Conservation (phyloP, 768 basidiomycete species). For the Exsudoporus frostii region DNA sequence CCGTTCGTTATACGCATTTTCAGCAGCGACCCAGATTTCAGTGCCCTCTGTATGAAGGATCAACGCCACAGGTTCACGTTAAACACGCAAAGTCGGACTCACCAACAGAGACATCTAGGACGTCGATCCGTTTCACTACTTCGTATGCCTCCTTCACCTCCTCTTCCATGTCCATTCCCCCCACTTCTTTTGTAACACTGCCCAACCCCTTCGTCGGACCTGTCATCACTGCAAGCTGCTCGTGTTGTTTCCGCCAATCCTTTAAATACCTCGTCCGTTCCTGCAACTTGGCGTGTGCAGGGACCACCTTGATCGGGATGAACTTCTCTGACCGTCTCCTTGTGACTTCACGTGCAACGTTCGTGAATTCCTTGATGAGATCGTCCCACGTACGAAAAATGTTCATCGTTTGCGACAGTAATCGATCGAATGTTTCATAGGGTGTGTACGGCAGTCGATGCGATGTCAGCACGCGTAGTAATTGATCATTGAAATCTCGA, state of each 20-base stretch:
- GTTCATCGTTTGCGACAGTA: constrained; percentile 68
- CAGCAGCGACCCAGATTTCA: constrained; percentile 96
- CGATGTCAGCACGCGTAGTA: constrained; percentile 85
- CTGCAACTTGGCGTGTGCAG: constrained; percentile 89
- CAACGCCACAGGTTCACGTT: not conserved
- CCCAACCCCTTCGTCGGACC: constrained; percentile 87
- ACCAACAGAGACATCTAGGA: constrained; percentile 92
- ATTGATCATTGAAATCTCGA: constrained; percentile 93
- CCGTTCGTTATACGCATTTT: constrained; percentile 96
- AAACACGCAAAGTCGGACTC: constrained; percentile 26
- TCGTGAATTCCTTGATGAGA: constrained; percentile 86
- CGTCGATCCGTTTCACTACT: constrained; percentile 94
- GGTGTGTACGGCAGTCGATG: constrained; percentile 92
- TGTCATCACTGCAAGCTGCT: constrained; percentile 96
- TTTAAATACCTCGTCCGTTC: constrained; percentile 83
- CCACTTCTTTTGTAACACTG: constrained; percentile 68
- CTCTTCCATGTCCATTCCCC: constrained; percentile 97
- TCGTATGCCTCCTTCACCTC: constrained; percentile 97
- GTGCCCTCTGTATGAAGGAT: constrained; percentile 70
- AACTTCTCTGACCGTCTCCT: constrained; percentile 88
- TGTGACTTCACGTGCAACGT: constrained; percentile 89
- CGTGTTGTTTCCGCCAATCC: constrained; percentile 95
- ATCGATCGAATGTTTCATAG: constrained; percentile 89
- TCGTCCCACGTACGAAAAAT: constrained; percentile 91
- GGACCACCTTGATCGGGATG: constrained; percentile 92